A percentile compares a stretch with the other conserved stretches of the same genome.
Evolutionary conservation across 495 filamentous ascomycete genomes (phyloP).

Genomic region (Talaromyces stipitatus): DNA sequence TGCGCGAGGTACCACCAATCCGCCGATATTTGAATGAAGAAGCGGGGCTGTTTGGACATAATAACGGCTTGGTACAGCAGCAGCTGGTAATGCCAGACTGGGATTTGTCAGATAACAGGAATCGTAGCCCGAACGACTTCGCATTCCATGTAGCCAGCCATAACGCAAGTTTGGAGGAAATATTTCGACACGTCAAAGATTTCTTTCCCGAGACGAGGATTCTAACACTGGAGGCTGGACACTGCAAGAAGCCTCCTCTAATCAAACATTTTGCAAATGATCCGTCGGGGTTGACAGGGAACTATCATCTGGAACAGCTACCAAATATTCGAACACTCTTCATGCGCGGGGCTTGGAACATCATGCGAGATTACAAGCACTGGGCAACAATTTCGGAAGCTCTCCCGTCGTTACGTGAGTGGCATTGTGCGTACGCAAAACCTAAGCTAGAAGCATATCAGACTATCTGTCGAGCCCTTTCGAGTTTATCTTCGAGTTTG

Average conservation of each 20-base stretch:
- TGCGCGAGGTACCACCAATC: conserved; percentile 29
- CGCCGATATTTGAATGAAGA: conserved; percentile 24
- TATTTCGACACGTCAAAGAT: conserved; percentile 50
- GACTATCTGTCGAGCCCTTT: conserved; percentile 53
- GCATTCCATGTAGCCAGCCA: conserved; percentile 41
- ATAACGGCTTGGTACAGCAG: conserved; percentile 19
- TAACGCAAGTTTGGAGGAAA: conserved; percentile 61
- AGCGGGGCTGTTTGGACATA: conserved; percentile 25
- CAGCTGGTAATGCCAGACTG: conserved; percentile 16
- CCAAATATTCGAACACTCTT: conserved; percentile 52
- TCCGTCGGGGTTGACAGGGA: conserved; percentile 14
- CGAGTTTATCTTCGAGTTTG: conserved; percentile 42
- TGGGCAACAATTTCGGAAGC: conserved; percentile 51
- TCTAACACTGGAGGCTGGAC: conserved; percentile 68
- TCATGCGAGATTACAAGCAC: conserved; percentile 58
- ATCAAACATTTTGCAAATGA: conserved; percentile 45
- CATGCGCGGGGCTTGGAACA: conserved; percentile 68
- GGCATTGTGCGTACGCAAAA: conserved; percentile 64
- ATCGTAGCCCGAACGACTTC: conserved; percentile 27
- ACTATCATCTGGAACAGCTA: conserved; percentile 30
- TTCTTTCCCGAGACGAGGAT: conserved; percentile 53
- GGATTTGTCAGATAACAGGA: conserved; percentile 26
- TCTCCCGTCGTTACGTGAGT: conserved; percentile 58
- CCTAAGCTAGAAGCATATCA: conserved; percentile 60
- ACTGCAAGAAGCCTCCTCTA: conserved; percentile 61